Evolutionary conservation across 768 basidiomycete species (phyloP), one percentile per base, ranked within the genome.

Genomic region (Trametes cingulata): DNA sequence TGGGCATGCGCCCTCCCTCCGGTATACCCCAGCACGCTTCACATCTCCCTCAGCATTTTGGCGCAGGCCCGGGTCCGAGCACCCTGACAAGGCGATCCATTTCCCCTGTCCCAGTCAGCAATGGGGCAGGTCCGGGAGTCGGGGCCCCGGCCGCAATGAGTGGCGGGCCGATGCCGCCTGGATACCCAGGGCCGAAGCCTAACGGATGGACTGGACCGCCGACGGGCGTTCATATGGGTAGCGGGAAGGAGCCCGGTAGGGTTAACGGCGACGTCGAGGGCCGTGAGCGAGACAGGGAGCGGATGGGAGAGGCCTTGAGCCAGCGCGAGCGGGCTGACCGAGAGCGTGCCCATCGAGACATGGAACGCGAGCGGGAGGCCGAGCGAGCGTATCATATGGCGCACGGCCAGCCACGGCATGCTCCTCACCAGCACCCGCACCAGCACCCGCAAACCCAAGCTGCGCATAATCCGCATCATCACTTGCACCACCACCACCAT

Each of bases 401-500:
- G 36, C 54, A 57, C 27, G 58, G 56, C 24, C 62, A 61, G 12
- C 68, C 57, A 9, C 67, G 59, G 4, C 65, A 62, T 46, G 3
- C 46, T 17, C 35, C 46, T 5, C 65, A 61, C 24, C 61, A 58
- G 24, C 67, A 68, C 41, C 6, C 56, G 20, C 69, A 62, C 37
- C 56, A 37, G 20, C 64, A 64, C 42, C 55, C 40, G 25, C 61
- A 63, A n/a, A 62, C 41, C 2, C 71, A 68, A 20, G 46, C 58
- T 2, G 47, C 51, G 10, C 70, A 67, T 48, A 64, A 52, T 1
- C 62, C 63, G 13, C 68, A 68, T 13, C 68, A 73, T 42, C 73
- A 74, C 49, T 71, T 71, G 43, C 71, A 72, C 42, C 73, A 72
- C 46, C 68, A 70, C 54, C 75, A 74, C 49, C 69, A 73, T 45